Conservation (phyloP, 176 grass and related monocot species). For the Carex parvula region DNA sequence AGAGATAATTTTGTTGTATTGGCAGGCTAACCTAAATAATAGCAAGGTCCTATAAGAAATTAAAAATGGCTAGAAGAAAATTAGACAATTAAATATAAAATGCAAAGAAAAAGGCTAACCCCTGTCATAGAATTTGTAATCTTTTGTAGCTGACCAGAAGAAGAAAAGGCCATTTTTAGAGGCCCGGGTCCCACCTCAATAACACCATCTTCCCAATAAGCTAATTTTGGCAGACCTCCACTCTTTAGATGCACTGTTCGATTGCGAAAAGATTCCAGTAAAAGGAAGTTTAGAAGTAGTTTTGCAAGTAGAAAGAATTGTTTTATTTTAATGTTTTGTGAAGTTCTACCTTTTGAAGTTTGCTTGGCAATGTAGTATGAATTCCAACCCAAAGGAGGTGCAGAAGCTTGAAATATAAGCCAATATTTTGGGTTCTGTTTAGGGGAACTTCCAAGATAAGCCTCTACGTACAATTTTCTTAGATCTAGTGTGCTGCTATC, state of each 20-base stretch:
- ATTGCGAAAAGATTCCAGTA: conserved; percentile 10
- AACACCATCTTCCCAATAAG: conserved; percentile 41
- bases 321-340: conserved; percentile 7
- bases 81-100: conserved; percentile 1
- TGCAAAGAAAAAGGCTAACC: conserved; percentile 43
- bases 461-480: conserved; percentile 74
- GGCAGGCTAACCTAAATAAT: conserved; percentile 62
- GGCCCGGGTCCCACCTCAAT: conserved; percentile 77
- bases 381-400: conserved; percentile 84
- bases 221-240: conserved; percentile 6
- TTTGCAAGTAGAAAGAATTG: background rate
- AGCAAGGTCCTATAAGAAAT: background rate
- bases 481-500: conserved; percentile 56
- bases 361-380: conserved; percentile 62
- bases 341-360: conserved; percentile 39
- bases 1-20: conserved; percentile 77
- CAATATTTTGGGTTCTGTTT: conserved; percentile 63
- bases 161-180: conserved; percentile 78
- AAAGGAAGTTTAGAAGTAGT: background rate
- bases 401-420: conserved; percentile 73
- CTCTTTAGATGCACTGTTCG: conserved; percentile 33
- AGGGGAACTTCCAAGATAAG: conserved; percentile 67
- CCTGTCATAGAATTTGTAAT: conserved; percentile 57
- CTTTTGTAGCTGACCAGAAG: conserved; percentile 59
- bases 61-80: background rate